Base-by-base conservation (phyloP, 1,284 basidiomycete genomes). In the Puccinia horiana region DNA sequence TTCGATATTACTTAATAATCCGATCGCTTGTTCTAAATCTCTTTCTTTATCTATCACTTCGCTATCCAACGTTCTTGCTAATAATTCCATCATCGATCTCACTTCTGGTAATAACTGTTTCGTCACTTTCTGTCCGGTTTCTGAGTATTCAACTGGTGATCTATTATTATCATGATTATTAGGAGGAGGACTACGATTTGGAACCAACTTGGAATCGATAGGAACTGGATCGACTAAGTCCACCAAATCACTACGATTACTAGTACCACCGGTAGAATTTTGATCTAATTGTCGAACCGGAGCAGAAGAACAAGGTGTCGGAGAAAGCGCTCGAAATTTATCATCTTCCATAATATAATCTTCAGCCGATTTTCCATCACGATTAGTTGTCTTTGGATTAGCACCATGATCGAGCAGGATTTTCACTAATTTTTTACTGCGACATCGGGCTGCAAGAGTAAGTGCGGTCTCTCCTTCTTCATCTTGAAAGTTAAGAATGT, bases 261-360 rank as follows among this genome's bases (percentile, higher is more conserved):
- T 54, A 11, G 73, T 75, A 75, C 54, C 73, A n/a, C 69, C 78
- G 23, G 78, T 52, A 16, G 78, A 80, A 52, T 72, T 72, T 56
- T 70, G 78, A 37, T 80, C 78, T n/a, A 73, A 35, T 75, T 40
- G 73, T 0, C 67, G 54, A n/a, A 61, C 56, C 26, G 78, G 65
- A 26, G 52, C 69, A 16, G 78, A 61, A 85, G 84, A 78, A 84
- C 82, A 83, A 90, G 12, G 92, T 91, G n/a, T 90, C 89, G 16
- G 93, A 91, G 0, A 91, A 90, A 12, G 95, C 95, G 94, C 93
- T 44, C 96, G 91, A 89, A 98, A 98, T 54, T 96, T 92, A 87
- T 98, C 97, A 86, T 99, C 97, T 87, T 99, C 97, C 54, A 99
- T 90, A 84, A 99, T 99, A 86, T 99, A 99, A 87, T 99, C 97